Conservation (phyloP, 805 yeast genomes). For the Candida nitratophila region DNA sequence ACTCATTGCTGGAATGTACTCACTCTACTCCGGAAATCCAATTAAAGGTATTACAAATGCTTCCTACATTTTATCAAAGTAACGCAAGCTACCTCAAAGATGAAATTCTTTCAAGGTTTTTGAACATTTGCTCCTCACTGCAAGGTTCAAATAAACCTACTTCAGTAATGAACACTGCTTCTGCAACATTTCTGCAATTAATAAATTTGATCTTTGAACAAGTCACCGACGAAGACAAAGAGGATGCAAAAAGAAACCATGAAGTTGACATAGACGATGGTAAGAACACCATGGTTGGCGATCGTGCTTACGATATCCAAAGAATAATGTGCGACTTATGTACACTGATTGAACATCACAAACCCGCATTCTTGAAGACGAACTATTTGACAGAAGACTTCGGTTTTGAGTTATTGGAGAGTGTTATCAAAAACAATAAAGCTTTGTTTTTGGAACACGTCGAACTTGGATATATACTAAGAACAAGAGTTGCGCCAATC, state of each 20-base stretch:
- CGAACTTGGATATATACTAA: constrained; percentile 60
- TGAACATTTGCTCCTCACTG: constrained; percentile 65
- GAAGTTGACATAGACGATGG: constrained; percentile 42
- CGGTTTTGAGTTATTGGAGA: constrained; percentile 80
- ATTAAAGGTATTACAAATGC: constrained; percentile 73
- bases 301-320: constrained; percentile 62
- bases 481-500: constrained; percentile 69
- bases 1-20: constrained; percentile 66
- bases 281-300: constrained; percentile 34
- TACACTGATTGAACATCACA: constrained; percentile 50
- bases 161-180: constrained; percentile 82
- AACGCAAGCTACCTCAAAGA: constrained; percentile 54
- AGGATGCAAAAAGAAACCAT: constrained; percentile 12
- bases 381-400: constrained; percentile 51
- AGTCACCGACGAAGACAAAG: constrained; percentile 34
- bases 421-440: constrained; percentile 60
- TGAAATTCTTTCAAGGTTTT: constrained; percentile 45
- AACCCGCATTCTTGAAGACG: constrained; percentile 47
- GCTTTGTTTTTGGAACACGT: constrained; percentile 45
- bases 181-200: constrained; percentile 87
- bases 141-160: constrained; percentile 63
- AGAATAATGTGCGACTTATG: constrained; percentile 70
- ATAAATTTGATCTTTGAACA: constrained; percentile 73
- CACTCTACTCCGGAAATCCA: constrained; percentile 77
- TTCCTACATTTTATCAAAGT: constrained; percentile 66